Base-by-base conservation (phyloP, 1,139 yeast genomes). In the Candida pseudoviswanathii region DNA sequence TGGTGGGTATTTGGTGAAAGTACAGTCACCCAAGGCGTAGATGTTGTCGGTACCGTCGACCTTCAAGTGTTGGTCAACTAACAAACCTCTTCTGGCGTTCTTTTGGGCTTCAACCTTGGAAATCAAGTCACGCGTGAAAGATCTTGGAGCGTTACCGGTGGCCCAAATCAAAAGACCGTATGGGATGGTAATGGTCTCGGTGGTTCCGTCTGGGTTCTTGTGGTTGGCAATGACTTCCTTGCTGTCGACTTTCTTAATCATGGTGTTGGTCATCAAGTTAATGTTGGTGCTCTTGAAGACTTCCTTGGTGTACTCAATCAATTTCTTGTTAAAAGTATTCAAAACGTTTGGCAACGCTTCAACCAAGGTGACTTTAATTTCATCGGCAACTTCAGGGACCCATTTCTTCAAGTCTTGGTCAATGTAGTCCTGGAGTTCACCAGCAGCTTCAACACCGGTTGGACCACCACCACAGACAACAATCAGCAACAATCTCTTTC, bases 391-490 rank as follows among this genome's bases (percentile, higher is more conserved):
- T 62, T 82, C 89, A 44, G 97, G 97, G 75, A 88, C 85, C 95
- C 96, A 89, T 71, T 85, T 87, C 61, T 75, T 76, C 74, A 92
- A 78, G 69, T 92, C 97, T 70, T 90, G 96, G 68, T 89, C 95
- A 58, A 91, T 86, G 71, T 89, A 92, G 71, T 92, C 98, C 71
- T 89, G 96, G 61, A 92, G 74, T 71, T 92, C 97, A 63, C 96
- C 97, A 57, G 97, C 96, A 63, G 89, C 88, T 70, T 91, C 97
- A 54, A 91, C 97, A 72, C 97, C 97, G 48, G 97, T 91, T 64
- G 97, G 96, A 55, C 97, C 97, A 67, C 97, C 97, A 60, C 97
- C 97, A 57, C 92, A 95, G 54, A 90, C 94, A 52, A 90, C 91
- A 59, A 91, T 84, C 55, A 86, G 86, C 60, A 90, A 78, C 60